Base-by-base conservation (phyloP, 2,329 filamentous ascomycete genomes). In the Curvularia eragrostidis region DNA sequence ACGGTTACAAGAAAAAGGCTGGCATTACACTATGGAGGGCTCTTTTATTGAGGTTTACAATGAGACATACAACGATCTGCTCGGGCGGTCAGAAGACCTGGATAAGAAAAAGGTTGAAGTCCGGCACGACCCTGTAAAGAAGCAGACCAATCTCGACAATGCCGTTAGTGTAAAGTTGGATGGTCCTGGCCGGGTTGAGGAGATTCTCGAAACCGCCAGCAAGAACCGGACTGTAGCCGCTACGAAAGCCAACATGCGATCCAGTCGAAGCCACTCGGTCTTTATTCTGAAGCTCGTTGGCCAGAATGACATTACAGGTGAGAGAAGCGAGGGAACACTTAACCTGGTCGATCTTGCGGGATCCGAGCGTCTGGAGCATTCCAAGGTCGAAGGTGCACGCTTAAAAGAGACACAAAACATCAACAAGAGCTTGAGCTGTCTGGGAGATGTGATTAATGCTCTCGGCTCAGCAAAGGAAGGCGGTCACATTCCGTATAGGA, bases 41-140 rank as follows among this genome's bases (percentile, higher is more conserved):
- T 93, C 89, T 54, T 99, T 99, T 71, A 88, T 98, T 13, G 95
- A 99, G 74, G 95, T 99, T 5, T 99, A 99, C 85, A 98, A 99
- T 63, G 95, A 99, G 75, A 95, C 96, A 61, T 84, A 99, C 62
- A 93, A 97, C 73, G 95, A 99, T 75, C 80, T 99, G 13, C 85
- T 99, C 3, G 88, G 89, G 12, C 85, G 84, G 53, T 86, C 89
- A 0, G 88, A 89, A 53, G 84, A 89, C 19, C 83, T 92, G 49
- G 87, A 89, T 62, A 91, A 89, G 79, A 91, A 90, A 78, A 96
- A 91, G 78, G 89, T 94, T 48, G 91, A 96, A 69, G 94, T 97
- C 56, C 87, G 91, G 1, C 95, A 98, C 66, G 94, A 98, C 70
- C 86, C 92, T 41, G 80, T 83, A 34, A 91, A 89, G 66, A 91